These are phyloP conservation scores for Amphibolis antarctica DNA, from an alignment of 106 monocot species.

Conservation along the genomic window DNA sequence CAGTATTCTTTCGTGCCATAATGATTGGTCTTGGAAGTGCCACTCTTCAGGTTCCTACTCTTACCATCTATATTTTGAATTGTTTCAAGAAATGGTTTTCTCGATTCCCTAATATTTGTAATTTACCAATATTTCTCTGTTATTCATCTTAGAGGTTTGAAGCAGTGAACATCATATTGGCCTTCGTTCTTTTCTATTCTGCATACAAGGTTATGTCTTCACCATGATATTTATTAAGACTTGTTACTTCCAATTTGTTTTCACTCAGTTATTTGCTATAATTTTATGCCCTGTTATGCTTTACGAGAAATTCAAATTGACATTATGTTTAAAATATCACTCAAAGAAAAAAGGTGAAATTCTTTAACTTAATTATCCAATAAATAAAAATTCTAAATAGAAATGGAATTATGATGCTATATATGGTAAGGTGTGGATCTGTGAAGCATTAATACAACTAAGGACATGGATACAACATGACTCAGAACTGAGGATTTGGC, in stretches of 20 bases:
- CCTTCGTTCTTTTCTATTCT: conserved; percentile 73
- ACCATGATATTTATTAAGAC: too few relatives aligned
- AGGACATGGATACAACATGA: too few relatives aligned
- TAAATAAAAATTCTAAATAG: too few relatives aligned
- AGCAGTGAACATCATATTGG: conserved; percentile 75
- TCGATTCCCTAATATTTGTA: conserved; percentile 5
- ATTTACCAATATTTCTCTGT: conserved; percentile 4
- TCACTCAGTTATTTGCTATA: neutral
- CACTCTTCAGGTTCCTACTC: conserved; percentile 50
- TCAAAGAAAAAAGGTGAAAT: too few relatives aligned
- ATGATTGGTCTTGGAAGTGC: conserved; percentile 86
- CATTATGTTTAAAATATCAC: too few relatives aligned
- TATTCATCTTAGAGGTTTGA: conserved; percentile 67
- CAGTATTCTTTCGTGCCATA: conserved; percentile 82
- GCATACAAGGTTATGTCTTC: conserved; percentile 69
- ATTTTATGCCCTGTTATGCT: neutral
- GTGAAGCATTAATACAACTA: too few relatives aligned
- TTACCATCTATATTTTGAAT: neutral
- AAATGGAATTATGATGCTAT: too few relatives aligned
- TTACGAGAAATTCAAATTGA: too few relatives aligned
- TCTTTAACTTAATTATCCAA: too few relatives aligned
- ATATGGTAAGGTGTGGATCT: too few relatives aligned
- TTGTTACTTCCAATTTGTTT: neutral
- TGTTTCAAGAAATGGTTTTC: neutral
- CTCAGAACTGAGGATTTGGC: too few relatives aligned